These are phyloP conservation scores for Misopates orontium DNA, from an alignment of 257 asterid genomes.

Conservation along the genomic window DNA sequence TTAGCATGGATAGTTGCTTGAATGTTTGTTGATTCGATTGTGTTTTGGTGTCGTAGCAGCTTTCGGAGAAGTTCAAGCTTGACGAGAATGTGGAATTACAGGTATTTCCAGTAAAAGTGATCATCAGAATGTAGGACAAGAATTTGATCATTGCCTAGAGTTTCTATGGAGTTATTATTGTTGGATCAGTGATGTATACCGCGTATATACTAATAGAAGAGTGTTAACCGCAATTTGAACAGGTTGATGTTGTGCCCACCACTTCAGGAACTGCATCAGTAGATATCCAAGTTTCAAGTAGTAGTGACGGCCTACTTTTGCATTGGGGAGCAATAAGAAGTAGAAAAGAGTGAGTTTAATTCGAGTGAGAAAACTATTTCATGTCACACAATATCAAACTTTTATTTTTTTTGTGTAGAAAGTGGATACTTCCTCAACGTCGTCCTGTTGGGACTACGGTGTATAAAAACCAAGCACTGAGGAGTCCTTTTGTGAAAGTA, in stretches of 20 bases:
- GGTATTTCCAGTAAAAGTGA: constrained; percentile 45
- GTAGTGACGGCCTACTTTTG: constrained; percentile 56
- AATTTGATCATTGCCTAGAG: constrained; percentile 7
- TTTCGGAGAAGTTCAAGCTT: constrained; percentile 70
- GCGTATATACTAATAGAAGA: constrained; percentile 22
- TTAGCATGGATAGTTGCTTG: constrained; percentile 14
- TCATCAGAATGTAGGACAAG: constrained; percentile 18
- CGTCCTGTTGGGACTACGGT: constrained; percentile 83
- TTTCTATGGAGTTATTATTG: constrained; percentile 9
- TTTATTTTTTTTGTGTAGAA: constrained; percentile 39
- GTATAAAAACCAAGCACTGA: constrained; percentile 72
- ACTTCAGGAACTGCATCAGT: constrained; percentile 56
- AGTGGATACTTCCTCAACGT: constrained; percentile 77
- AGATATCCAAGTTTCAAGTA: constrained; percentile 53
- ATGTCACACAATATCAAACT: constrained; percentile 9
- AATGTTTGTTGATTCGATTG: constrained; percentile 23
- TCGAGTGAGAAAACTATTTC: constrained; percentile 19
- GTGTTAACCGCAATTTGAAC: constrained; percentile 36
- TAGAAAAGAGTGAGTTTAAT: constrained; percentile 52
- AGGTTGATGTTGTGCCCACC: constrained; percentile 78
- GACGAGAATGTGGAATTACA: constrained; percentile 73
- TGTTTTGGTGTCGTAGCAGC: constrained; percentile 41
- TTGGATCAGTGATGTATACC: neutral
- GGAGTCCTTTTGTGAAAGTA: constrained; percentile 89
- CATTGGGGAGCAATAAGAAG: constrained; percentile 89